These are phyloP conservation scores for Yamadazyma olivae DNA, from an alignment of 805 yeast species.

Conservation along the genomic window DNA sequence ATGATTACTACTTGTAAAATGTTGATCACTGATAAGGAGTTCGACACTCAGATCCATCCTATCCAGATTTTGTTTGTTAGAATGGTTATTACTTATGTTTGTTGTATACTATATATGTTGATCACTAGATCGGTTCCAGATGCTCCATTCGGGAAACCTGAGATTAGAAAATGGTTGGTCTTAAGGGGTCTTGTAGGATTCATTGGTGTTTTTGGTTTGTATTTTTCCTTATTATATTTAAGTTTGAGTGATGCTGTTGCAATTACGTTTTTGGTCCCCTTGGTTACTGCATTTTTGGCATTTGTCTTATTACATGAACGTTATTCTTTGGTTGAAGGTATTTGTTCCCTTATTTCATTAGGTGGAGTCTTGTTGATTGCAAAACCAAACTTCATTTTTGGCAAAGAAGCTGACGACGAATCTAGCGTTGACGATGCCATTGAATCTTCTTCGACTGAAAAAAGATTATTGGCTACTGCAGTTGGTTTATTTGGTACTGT, in stretches of 20 bases:
- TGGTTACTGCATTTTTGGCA: constrained; percentile 73
- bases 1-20: constrained; percentile 77
- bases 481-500: constrained; percentile 65
- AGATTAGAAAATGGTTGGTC: constrained; percentile 50
- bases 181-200: constrained; percentile 71
- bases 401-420: constrained; percentile 31
- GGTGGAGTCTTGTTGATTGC: constrained; percentile 79
- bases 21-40: constrained; percentile 62
- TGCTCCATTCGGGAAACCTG: constrained; percentile 69
- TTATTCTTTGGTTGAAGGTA: constrained; percentile 63
- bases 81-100: constrained; percentile 66
- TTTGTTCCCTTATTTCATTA: constrained; percentile 66
- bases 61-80: constrained; percentile 74
- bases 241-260: constrained; percentile 80
- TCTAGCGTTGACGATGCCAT: constrained; percentile 30
- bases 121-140: constrained; percentile 47
- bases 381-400: constrained; percentile 72
- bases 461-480: constrained; percentile 58
- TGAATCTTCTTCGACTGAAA: constrained; percentile 52
- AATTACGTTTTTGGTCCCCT: constrained; percentile 74
- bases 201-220: constrained; percentile 76
- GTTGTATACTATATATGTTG: constrained; percentile 57
- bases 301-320: constrained; percentile 63
- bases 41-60: constrained; percentile 65
- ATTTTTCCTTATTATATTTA: constrained; percentile 69